Percentiles rank a stretch among this genome's conserved stretches.
Evolutionary conservation across 768 basidiomycete genomes (phyloP).

Genomic region (Amanita pseudoporphyria): DNA sequence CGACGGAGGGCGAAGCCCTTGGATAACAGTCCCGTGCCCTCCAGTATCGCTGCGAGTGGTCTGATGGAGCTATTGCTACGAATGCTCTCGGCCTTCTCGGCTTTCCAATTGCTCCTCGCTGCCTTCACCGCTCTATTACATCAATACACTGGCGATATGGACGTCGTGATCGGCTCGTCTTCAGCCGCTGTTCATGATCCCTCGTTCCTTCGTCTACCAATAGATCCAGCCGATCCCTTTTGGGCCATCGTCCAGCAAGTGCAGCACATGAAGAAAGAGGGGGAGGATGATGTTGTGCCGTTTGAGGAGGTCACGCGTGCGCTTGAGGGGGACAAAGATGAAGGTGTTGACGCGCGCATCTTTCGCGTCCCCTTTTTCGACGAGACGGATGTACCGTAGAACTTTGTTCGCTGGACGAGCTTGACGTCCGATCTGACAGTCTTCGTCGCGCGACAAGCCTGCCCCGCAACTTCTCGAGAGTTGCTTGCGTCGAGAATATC

Average conservation of each 20-base stretch:
- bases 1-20: no score
- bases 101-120: conserved; percentile 88
- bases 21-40: no score
- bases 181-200: conserved; percentile 68
- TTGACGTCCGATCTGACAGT: conserved; percentile 90
- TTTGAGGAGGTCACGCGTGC: conserved; percentile 69
- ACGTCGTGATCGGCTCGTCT: conserved; percentile 86
- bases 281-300: conserved; percentile 71
- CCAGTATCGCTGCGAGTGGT: no score
- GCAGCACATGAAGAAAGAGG: conserved; percentile 75
- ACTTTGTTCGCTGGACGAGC: conserved; percentile 71
- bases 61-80: no score
- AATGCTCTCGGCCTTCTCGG: no score
- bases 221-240: conserved; percentile 82
- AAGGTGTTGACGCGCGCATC: conserved; percentile 51
- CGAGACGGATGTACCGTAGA: conserved; percentile 68
- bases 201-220: conserved; percentile 70
- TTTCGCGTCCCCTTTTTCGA: conserved; percentile 98
- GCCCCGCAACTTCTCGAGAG: conserved; percentile 56
- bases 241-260: conserved; percentile 83
- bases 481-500: conserved; percentile 68
- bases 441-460: conserved; percentile 71
- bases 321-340: conserved; percentile 54
- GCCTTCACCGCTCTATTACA: conserved; percentile 88
- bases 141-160: conserved; percentile 92